Base-by-base conservation (phyloP, 2,329 filamentous ascomycete species). In the Fragosphaeria purpurea region DNA sequence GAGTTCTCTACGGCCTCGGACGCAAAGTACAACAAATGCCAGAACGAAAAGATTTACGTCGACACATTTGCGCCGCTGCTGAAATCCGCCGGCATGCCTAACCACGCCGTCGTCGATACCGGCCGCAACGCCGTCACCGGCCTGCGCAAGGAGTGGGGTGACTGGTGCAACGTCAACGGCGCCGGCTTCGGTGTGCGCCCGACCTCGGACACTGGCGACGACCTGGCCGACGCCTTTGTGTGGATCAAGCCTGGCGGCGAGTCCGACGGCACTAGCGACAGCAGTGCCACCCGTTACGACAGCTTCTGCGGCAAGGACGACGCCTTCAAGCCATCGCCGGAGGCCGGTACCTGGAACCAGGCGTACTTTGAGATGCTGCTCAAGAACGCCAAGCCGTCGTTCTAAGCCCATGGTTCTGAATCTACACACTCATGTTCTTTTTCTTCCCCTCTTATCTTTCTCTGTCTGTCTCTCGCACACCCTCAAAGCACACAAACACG, bases 161-260 rank as follows among this genome's bases (percentile, higher is more conserved):
- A 72, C 60, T 72, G 69, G 69, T 72, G 69, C 62, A 72, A 83
- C 60, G 72, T 82, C 56, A 70, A 70, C 45, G 74, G 73, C 45
- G 76, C 80, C 52, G 80, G 80, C 39, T 83, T 83, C 58, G 80
- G 80, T 55, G 65, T 69, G 45, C 72, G 76, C 40, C 77, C 79
- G 0, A 76, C 75, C 2, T 70, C 77, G 6, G 63, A 72, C 56
- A 83, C 79, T n/a, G 77, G 75, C 43, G 68, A 76, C 58, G 61
- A 66, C 6, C 70, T 80, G 22, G 71, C 74, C 48, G 81, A 84
- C 63, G 77, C 79, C 38, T 80, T 83, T 56, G 80, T 83, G 46
- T 83, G 80, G 80, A 68, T 82, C 59, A 84, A 84, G 72, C 80
- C 80, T 12, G 79, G 80, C 57, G 71, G 72, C 53, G 72, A 74